Percentiles rank a stretch among this genome's conserved stretches.
Evolutionary conservation across 1,284 basidiomycete genomes (phyloP).

Genomic region (Sanghuangporus weigelae): DNA sequence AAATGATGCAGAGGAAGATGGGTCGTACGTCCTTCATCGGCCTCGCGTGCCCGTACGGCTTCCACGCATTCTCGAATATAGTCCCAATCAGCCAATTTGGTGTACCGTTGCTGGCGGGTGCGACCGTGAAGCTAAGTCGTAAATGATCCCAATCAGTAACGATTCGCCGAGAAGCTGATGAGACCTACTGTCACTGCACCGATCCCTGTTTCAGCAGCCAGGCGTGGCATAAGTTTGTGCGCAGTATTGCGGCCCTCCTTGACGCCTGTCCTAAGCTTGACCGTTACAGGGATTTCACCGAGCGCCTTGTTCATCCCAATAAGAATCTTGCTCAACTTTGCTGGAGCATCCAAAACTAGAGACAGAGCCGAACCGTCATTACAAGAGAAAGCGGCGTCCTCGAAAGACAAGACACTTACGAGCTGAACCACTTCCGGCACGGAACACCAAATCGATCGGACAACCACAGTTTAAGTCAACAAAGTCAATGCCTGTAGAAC

Average conservation of each 20-base stretch:
- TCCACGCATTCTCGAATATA: slow-evolving; percentile 88
- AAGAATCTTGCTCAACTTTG: slow-evolving; percentile 81
- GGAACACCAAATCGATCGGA: slow-evolving; percentile 95
- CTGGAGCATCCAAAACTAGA: slow-evolving; percentile 77
- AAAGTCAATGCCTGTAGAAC: slow-evolving; percentile 69
- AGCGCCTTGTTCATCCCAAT: slow-evolving; percentile 90
- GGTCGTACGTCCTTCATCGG: slow-evolving; percentile 69
- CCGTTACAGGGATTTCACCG: slow-evolving; percentile 91
- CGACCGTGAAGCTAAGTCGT: slow-evolving; percentile 80
- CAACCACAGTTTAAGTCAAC: slow-evolving; percentile 97
- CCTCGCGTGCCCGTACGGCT: slow-evolving; percentile 73
- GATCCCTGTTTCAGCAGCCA: slow-evolving; percentile 76
- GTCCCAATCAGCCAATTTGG: slow-evolving; percentile 83
- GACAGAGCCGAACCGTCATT: background rate
- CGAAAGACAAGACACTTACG: slow-evolving; percentile 39
- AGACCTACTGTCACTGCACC: slow-evolving; percentile 71
- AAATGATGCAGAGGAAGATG: background rate
- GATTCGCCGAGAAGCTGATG: slow-evolving; percentile 8
- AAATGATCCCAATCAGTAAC: background rate
- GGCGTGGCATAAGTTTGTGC: slow-evolving; percentile 87
- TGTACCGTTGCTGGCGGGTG: slow-evolving; percentile 87
- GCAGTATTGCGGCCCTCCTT: slow-evolving; percentile 82
- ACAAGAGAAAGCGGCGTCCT: background rate
- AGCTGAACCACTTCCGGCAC: slow-evolving; percentile 86
- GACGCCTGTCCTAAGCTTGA: slow-evolving; percentile 91